Percentiles rank a stretch among this genome's conserved stretches.
These are phyloP conservation scores for Vitis cinerea DNA, from an alignment of 164 flowering plant species.

Conservation along the genomic window DNA sequence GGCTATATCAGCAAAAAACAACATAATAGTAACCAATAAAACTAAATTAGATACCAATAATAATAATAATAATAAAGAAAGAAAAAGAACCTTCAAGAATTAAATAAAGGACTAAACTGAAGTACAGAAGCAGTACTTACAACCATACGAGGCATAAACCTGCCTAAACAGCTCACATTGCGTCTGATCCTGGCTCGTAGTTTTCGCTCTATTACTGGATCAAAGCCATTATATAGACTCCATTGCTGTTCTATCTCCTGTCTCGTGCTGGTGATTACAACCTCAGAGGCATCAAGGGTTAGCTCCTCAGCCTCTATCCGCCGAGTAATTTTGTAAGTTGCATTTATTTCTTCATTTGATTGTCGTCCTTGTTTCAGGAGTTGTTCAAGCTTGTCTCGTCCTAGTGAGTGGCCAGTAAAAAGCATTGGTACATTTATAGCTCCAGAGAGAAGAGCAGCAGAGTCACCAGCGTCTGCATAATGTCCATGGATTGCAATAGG, in stretches of 20 bases:
- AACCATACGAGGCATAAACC: slow-evolving; percentile 81
- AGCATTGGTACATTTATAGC: slow-evolving; percentile 70
- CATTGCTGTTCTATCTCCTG: slow-evolving; percentile 84
- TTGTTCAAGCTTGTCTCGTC: slow-evolving; percentile 74
- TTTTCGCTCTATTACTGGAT: slow-evolving; percentile 61
- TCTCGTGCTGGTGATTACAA: slow-evolving; percentile 68
- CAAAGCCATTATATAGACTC: slow-evolving; percentile 78
- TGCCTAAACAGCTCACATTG: slow-evolving; percentile 66
- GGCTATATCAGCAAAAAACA: background rate
- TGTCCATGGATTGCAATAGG: slow-evolving; percentile 83
- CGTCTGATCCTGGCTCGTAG: slow-evolving; percentile 68
- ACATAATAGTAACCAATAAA: background rate
- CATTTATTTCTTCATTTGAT: slow-evolving; percentile 70
- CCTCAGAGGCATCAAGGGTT: slow-evolving; percentile 69
- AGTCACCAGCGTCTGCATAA: slow-evolving; percentile 85
- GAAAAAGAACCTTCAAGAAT: background rate
- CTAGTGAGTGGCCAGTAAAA: slow-evolving; percentile 80
- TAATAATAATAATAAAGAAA: background rate
- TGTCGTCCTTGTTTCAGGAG: slow-evolving; percentile 70
- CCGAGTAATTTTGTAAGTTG: slow-evolving; percentile 69
- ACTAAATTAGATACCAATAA: background rate
- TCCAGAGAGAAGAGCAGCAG: slow-evolving; percentile 73
- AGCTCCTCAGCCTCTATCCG: slow-evolving; percentile 80
- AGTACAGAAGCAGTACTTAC: slow-evolving; percentile 38
- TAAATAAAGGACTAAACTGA: background rate